Conservation (phyloP, 805 yeast species). For the Candida krabiensis region DNA sequence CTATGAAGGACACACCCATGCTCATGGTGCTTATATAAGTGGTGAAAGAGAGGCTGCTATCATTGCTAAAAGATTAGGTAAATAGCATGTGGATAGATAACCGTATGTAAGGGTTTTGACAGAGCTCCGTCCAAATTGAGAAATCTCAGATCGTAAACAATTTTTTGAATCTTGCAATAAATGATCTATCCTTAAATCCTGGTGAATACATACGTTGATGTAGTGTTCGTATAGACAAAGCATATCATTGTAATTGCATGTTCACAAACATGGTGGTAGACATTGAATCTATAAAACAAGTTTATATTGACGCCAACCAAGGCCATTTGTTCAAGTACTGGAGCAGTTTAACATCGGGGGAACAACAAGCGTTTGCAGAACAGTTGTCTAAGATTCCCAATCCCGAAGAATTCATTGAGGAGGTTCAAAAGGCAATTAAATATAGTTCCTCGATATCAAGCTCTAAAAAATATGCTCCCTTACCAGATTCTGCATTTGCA, state of each 20-base stretch:
- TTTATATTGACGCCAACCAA: constrained; percentile 49
- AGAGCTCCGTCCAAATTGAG: too few relatives aligned
- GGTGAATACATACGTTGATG: too few relatives aligned
- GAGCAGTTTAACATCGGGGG: constrained; percentile 36
- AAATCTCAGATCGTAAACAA: too few relatives aligned
- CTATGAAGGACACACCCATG: constrained; percentile 52
- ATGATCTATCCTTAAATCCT: too few relatives aligned
- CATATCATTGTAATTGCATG: too few relatives aligned
- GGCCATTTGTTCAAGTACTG: constrained; percentile 51
- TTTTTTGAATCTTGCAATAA: too few relatives aligned
- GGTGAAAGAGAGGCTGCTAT: constrained; percentile 46
- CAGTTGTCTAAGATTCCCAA: constrained; percentile 44
- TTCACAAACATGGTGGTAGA: constrained; percentile 3
- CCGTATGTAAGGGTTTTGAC: too few relatives aligned
- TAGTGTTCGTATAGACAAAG: too few relatives aligned
- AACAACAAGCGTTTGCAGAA: constrained; percentile 37
- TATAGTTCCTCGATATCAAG: constrained; percentile 28
- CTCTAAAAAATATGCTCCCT: constrained; percentile 39
- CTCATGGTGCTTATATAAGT: constrained; percentile 55
- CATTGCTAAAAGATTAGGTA: constrained; percentile 3
- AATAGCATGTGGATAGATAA: background rate
- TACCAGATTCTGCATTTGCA: constrained; percentile 56
- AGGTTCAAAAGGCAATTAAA: constrained; percentile 48
- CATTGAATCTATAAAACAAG: constrained; percentile 11
- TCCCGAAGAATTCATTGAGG: constrained; percentile 40